Evolutionary conservation across 345 rosid species (phyloP), one percentile per base, ranked within the genome.

Genomic region (Leavenworthia alabamica): DNA sequence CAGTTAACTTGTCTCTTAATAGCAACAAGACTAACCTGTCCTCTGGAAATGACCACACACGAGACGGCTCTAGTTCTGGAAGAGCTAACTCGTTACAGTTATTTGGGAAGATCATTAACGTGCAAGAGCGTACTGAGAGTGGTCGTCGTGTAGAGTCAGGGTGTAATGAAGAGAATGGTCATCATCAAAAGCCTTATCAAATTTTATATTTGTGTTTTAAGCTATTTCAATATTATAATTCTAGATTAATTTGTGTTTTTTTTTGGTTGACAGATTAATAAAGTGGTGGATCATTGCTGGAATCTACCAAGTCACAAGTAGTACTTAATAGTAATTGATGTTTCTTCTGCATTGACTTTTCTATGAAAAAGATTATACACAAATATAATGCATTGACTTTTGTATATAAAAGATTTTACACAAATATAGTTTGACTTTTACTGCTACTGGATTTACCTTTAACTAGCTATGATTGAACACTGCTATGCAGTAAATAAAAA

Each of bases 61-160:
- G 81, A 56, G 79, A 82, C 72, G 79, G 72, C 31, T 48, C 60
- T 56, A 73, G 22, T 77, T 57, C 75, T 6, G 36, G 72, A 46
- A 81, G 78, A 67, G 56, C 62, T 49, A 63, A 51, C 72, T 79
- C 89, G 45, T 44, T 92, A 73, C 91, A 82, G 72, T 64, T 92
- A 59, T 92, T 92, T 82, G 97, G 99, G 24, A 70, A 85, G 80
- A 65, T 70, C 56, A 92, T 92, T 66, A 80, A 73, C 60, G 66
- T 73, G 64, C 75, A 63, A 53, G 85, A 83, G 67, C 75, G 78
- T 37, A 64, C 60, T 36, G 88, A 79, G 78, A 78, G 82, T 52
- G 78, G 80, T 26, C n/a, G n/a, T n/a, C 73, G 39, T 57, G 83
- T 73, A 14, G 77, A 73, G 68, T 82, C 63, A 62, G 79, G 78